These are phyloP conservation scores for Fusarium subglutinans DNA, from an alignment of 2,329 filamentous ascomycete genomes.

Conservation along the genomic window DNA sequence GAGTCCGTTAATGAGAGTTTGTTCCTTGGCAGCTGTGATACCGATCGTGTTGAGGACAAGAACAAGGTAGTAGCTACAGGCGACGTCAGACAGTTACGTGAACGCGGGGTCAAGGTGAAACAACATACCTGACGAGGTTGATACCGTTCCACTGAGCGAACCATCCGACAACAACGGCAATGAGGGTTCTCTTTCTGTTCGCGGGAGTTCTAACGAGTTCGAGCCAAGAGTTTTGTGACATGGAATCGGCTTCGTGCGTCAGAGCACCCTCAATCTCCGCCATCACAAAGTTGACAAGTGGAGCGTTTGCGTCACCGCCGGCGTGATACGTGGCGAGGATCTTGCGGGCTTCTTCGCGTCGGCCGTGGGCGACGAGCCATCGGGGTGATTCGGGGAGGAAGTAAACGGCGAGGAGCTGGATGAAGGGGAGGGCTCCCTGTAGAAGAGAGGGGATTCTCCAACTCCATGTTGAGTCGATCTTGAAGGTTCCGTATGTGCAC, in stretches of 20 bases:
- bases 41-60: slow-evolving; percentile 52
- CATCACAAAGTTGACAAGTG: slow-evolving; percentile 54
- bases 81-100: background rate
- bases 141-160: slow-evolving; percentile 39
- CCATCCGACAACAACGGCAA: slow-evolving; percentile 34
- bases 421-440: slow-evolving; percentile 33
- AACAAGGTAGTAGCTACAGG: slow-evolving; percentile 47
- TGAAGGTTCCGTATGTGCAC: slow-evolving; percentile 43
- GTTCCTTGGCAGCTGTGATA: slow-evolving; percentile 50
- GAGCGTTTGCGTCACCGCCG: slow-evolving; percentile 51
- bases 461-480: slow-evolving; percentile 34
- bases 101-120: background rate
- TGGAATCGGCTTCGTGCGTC: slow-evolving; percentile 43
- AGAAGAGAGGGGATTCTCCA: slow-evolving; percentile 44
- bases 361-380: slow-evolving; percentile 47
- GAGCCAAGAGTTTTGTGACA: slow-evolving; percentile 50
- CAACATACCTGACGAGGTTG: slow-evolving; percentile 22
- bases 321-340: slow-evolving; percentile 54
- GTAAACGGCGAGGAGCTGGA: slow-evolving; percentile 40
- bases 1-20: slow-evolving; percentile 40
- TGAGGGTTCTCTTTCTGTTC: slow-evolving; percentile 40
- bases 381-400: slow-evolving; percentile 43
- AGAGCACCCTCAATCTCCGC: slow-evolving; percentile 52
- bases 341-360: slow-evolving; percentile 47
- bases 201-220: slow-evolving; percentile 51